phyloP scores from a whole-genome alignment of 176 grass and related monocot species.

The Thinopyrum elongatum region DNA sequence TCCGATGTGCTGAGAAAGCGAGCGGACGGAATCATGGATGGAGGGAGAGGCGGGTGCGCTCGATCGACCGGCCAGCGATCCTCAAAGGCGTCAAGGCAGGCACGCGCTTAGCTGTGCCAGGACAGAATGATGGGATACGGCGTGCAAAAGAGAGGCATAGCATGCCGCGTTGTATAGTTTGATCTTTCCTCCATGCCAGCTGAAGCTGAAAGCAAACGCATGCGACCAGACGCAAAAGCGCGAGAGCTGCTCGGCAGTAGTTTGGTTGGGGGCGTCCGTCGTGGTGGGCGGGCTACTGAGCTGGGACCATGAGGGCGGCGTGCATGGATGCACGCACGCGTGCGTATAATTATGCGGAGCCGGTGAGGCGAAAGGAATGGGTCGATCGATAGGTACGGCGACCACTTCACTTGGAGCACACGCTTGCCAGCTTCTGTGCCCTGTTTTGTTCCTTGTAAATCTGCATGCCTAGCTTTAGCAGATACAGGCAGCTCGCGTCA shows the following conservation, averaged over 20 bases:
- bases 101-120: constrained; percentile 9
- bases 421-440: not conserved
- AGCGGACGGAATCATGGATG: not conserved
- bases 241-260: no score
- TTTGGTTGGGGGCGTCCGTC: no score
- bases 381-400: not conserved
- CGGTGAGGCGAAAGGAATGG: not conserved
- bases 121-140: not conserved
- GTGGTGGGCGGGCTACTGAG: not conserved
- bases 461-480: no score
- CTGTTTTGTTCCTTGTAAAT: not conserved
- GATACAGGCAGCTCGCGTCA: no score
- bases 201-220: no score
- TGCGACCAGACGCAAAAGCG: no score
- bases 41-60: not conserved
- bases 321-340: not conserved
- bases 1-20: not conserved
- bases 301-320: not conserved
- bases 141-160: not conserved
- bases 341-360: not conserved
- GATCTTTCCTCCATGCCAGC: no score
- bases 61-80: not conserved
- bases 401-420: constrained; percentile 6
- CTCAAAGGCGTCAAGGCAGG: not conserved
- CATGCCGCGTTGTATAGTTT: no score